phyloP scores from a whole-genome alignment of 75 land plant species.

The Selaginella tamariscina region DNA sequence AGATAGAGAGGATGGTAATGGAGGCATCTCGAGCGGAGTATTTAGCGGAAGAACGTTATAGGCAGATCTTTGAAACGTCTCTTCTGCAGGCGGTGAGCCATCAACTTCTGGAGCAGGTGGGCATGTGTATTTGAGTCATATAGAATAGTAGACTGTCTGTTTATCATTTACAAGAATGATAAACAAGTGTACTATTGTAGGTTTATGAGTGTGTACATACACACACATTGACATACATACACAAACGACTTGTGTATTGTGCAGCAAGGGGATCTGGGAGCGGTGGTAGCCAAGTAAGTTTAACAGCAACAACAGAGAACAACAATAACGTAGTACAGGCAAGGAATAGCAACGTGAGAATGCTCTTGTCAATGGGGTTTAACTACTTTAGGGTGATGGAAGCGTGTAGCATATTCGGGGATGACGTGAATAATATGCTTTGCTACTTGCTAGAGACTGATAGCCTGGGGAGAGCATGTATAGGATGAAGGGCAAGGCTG shows the following conservation, averaged over 20 bases:
- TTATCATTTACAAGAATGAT: too few relatives aligned
- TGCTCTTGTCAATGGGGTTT: conserved; percentile 87
- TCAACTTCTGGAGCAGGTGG: conserved; percentile 83
- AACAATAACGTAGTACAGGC: too few relatives aligned
- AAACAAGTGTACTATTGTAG: too few relatives aligned
- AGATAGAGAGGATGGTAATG: conserved; percentile 93
- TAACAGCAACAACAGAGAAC: conserved; percentile 8
- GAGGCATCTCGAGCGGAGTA: conserved; percentile 96
- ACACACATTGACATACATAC: too few relatives aligned
- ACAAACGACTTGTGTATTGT: too few relatives aligned
- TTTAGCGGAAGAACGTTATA: conserved; percentile 44
- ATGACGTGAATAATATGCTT: conserved; percentile 86
- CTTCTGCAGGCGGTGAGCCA: conserved; percentile 83
- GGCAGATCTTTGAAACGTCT: conserved; percentile 63
- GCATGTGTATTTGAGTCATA: conserved; percentile 10
- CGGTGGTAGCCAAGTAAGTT: conserved; percentile 14
- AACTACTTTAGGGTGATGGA: conserved; percentile 70
- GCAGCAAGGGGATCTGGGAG: conserved; percentile 31
- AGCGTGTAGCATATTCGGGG: conserved; percentile 87
- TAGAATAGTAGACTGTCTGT: too few relatives aligned
- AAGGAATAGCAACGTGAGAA: conserved; percentile 54
- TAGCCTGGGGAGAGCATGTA: conserved; percentile 26
- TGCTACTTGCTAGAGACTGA: conserved; percentile 79
- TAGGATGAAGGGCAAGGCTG: conserved; percentile 88
- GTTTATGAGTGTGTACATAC: too few relatives aligned